Percentiles rank a stretch among this genome's conserved stretches.
Evolutionary conservation across 805 yeast species (phyloP).

Genomic region (Nakazawaea holstii): DNA sequence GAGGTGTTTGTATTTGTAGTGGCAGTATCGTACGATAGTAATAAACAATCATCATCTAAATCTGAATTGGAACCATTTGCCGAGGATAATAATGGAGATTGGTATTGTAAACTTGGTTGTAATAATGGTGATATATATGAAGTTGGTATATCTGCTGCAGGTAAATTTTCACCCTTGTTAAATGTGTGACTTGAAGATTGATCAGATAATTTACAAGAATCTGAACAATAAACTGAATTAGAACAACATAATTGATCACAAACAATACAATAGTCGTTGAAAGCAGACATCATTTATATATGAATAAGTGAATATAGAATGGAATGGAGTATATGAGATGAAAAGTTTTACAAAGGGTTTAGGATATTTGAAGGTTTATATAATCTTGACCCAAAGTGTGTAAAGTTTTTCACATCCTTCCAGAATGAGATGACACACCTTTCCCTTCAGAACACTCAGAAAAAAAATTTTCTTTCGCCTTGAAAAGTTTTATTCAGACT

Average conservation of each 20-base stretch:
- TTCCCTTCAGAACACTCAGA: no score
- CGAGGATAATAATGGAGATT: constrained; percentile 10
- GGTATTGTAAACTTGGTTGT: constrained; percentile 5
- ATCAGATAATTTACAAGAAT: constrained; percentile 22
- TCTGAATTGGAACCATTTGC: background rate
- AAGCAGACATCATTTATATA: constrained; percentile 31
- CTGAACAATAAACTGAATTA: constrained; percentile 28
- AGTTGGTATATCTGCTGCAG: background rate
- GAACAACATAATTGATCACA: constrained; percentile 28
- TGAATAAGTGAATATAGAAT: background rate
- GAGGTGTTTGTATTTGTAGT: no score
- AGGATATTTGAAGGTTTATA: no score
- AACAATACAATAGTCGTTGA: constrained; percentile 30
- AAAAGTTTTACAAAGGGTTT: no score
- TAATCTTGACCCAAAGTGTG: no score
- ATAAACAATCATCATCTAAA: constrained; percentile 10
- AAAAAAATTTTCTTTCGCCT: no score
- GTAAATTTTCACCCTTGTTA: background rate
- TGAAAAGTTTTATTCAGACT: no score
- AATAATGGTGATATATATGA: constrained; percentile 4
- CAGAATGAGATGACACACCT: no score
- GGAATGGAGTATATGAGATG: background rate
- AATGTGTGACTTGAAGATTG: constrained; percentile 5
- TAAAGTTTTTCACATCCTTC: no score
- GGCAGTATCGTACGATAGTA: background rate